phyloP scores from a whole-genome alignment of 176 grass and related monocot genomes.

The Aegilops speltoides region DNA sequence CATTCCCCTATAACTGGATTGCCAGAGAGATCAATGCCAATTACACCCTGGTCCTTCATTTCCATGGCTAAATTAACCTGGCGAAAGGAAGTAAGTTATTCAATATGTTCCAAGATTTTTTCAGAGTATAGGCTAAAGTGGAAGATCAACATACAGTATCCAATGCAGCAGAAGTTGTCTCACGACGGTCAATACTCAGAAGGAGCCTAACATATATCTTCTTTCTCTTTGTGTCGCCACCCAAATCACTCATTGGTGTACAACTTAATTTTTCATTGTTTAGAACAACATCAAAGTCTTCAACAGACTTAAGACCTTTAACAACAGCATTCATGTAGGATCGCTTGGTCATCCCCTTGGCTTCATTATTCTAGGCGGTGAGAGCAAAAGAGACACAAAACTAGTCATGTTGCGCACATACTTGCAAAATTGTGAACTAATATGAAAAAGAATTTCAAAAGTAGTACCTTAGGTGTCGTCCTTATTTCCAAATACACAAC shows the following conservation, averaged over 20 bases:
- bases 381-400: slow-evolving; percentile 1
- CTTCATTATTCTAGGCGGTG: slow-evolving; percentile 66
- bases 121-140: not conserved
- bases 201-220: slow-evolving; percentile 83
- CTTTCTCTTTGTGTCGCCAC: slow-evolving; percentile 44
- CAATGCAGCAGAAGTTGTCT: slow-evolving; percentile 72
- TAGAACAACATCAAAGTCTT: slow-evolving; percentile 66
- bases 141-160: slow-evolving; percentile 65
- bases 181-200: slow-evolving; percentile 86
- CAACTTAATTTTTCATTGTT: slow-evolving; percentile 22
- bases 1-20: slow-evolving; percentile 92
- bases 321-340: slow-evolving; percentile 97
- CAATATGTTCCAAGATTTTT: not conserved
- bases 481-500: slow-evolving; percentile 93
- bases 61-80: slow-evolving; percentile 94
- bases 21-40: slow-evolving; percentile 94
- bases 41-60: slow-evolving; percentile 79
- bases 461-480: slow-evolving; percentile 88
- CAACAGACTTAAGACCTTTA: slow-evolving; percentile 68
- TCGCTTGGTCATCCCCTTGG: slow-evolving; percentile 93
- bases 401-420: not conserved
- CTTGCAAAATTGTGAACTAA: not conserved
- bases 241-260: slow-evolving; percentile 10
- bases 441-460: not conserved
- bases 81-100: slow-evolving; percentile 6